phyloP scores from a whole-genome alignment of 2,329 filamentous ascomycete genomes.

The Neospermospora avenae region DNA sequence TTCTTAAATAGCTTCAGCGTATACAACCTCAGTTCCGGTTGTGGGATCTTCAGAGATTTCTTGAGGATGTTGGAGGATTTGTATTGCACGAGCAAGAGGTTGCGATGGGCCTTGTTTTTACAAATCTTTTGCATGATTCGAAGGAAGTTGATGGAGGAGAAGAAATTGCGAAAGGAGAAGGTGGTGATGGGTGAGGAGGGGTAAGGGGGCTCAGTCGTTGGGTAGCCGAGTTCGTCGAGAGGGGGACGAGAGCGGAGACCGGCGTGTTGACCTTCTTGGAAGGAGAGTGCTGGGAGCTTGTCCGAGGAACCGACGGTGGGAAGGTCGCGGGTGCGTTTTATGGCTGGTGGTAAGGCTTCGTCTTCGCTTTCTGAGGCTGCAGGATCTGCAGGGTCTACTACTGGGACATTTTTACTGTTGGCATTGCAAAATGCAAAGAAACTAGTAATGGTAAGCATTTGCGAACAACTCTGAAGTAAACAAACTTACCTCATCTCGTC shows the following conservation, averaged over 20 bases:
- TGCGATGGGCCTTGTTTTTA: slow-evolving; percentile 91
- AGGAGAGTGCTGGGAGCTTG: slow-evolving; percentile 32
- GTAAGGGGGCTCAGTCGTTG: slow-evolving; percentile 62
- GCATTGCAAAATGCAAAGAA: slow-evolving; percentile 89
- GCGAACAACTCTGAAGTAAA: neutral
- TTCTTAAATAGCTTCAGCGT: slow-evolving; percentile 98
- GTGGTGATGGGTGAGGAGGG: slow-evolving; percentile 71
- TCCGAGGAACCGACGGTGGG: slow-evolving; percentile 44
- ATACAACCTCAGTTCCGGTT: slow-evolving; percentile 83
- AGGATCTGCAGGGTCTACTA: slow-evolving; percentile 19
- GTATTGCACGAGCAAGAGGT: slow-evolving; percentile 90
- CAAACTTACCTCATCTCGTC: slow-evolving; percentile 69
- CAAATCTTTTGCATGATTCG: slow-evolving; percentile 97
- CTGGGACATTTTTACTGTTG: slow-evolving; percentile 49
- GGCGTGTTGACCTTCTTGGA: slow-evolving; percentile 31
- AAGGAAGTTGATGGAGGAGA: slow-evolving; percentile 90
- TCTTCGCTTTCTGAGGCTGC: slow-evolving; percentile 51
- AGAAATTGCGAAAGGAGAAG: slow-evolving; percentile 93
- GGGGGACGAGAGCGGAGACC: slow-evolving; percentile 42
- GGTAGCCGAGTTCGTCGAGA: slow-evolving; percentile 86
- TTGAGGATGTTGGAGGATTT: slow-evolving; percentile 90
- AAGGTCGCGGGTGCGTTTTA: slow-evolving; percentile 52
- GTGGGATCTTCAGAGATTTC: slow-evolving; percentile 86
- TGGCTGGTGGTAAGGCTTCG: slow-evolving; percentile 82
- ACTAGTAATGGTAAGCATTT: slow-evolving; percentile 42